Conservation (phyloP, 2,329 filamentous ascomycete genomes). For the Macroventuria anomochaeta region DNA sequence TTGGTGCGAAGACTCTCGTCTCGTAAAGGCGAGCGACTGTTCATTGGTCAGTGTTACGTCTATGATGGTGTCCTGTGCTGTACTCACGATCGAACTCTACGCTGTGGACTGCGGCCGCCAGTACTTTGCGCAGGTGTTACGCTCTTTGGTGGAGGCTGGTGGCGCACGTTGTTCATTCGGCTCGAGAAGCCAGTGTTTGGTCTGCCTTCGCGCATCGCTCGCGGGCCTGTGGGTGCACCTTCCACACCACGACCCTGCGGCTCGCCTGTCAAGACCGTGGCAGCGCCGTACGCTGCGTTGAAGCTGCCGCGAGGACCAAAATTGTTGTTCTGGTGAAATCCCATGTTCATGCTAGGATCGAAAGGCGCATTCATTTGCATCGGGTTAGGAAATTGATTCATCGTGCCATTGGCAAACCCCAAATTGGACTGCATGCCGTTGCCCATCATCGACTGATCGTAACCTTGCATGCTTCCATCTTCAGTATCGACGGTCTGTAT, state of each 20-base stretch:
- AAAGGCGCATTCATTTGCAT: conserved; percentile 48
- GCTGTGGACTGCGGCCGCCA: conserved; percentile 33
- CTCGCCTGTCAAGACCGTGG: conserved; percentile 46
- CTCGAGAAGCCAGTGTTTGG: conserved; percentile 80
- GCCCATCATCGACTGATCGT: conserved; percentile 39
- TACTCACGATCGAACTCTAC: conserved; percentile 42
- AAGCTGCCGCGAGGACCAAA: conserved; percentile 57
- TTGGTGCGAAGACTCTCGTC: conserved; percentile 44
- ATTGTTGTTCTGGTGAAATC: conserved; percentile 44
- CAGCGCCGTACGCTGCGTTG: conserved; percentile 45
- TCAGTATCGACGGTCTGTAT: conserved; percentile 46
- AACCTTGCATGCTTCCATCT: conserved; percentile 30
- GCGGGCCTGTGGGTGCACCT: conserved; percentile 86
- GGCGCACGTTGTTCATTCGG: conserved; percentile 52
- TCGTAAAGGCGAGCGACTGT: conserved; percentile 42
- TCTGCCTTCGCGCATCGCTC: conserved; percentile 89
- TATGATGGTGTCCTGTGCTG: too few relatives aligned
- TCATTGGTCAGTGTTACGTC: conserved; percentile 8
- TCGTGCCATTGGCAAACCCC: conserved; percentile 37
- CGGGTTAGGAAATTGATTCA: conserved; percentile 63
- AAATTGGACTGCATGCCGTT: conserved; percentile 36
- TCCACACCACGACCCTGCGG: conserved; percentile 64
- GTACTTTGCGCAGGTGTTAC: conserved; percentile 29
- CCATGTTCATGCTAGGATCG: conserved; percentile 50
- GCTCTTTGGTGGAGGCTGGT: conserved; percentile 31